phyloP scores from a whole-genome alignment of 163 green algal genomes.

The Chloromonas sp. region DNA sequence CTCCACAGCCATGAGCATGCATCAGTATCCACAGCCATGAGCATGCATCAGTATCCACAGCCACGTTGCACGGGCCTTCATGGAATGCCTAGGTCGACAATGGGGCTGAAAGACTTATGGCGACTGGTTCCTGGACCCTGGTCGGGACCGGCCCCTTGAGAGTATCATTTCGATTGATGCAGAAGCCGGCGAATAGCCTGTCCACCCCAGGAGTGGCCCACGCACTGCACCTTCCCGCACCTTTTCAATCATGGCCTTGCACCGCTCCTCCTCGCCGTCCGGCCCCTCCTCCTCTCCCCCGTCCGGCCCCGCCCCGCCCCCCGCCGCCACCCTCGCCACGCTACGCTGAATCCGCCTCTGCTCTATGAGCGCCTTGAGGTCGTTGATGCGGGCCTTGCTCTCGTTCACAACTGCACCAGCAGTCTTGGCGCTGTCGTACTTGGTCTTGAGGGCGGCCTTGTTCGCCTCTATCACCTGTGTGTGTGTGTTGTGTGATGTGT shows the following conservation, averaged over 20 bases:
- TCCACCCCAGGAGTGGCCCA: too few relatives aligned
- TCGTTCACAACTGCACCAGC: slow-evolving; percentile 43
- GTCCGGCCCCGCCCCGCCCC: background rate
- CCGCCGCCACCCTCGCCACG: slow-evolving; percentile 37
- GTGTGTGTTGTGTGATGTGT: background rate
- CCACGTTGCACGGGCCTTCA: background rate
- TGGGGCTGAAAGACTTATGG: too few relatives aligned
- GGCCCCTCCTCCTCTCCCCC: slow-evolving; percentile 16
- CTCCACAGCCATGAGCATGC: too few relatives aligned
- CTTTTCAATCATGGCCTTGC: slow-evolving; percentile 50
- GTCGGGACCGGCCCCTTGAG: too few relatives aligned
- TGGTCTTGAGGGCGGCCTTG: slow-evolving; percentile 69
- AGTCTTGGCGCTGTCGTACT: slow-evolving; percentile 67
- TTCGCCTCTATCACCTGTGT: slow-evolving; percentile 75
- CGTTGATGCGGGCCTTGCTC: slow-evolving; percentile 54
- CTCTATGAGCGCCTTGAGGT: slow-evolving; percentile 65
- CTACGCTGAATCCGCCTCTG: slow-evolving; percentile 55
- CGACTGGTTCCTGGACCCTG: too few relatives aligned
- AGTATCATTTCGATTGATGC: too few relatives aligned
- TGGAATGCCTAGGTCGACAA: too few relatives aligned
- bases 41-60: background rate
- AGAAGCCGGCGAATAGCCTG: too few relatives aligned
- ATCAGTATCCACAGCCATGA: too few relatives aligned
- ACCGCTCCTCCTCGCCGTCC: slow-evolving; percentile 40
- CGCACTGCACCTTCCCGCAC: slow-evolving; percentile 11